A percentile compares a stretch with the other conserved stretches of the same genome.
phyloP scores from a whole-genome alignment of 495 filamentous ascomycete species.

The Aspergillus egyptiacus region DNA sequence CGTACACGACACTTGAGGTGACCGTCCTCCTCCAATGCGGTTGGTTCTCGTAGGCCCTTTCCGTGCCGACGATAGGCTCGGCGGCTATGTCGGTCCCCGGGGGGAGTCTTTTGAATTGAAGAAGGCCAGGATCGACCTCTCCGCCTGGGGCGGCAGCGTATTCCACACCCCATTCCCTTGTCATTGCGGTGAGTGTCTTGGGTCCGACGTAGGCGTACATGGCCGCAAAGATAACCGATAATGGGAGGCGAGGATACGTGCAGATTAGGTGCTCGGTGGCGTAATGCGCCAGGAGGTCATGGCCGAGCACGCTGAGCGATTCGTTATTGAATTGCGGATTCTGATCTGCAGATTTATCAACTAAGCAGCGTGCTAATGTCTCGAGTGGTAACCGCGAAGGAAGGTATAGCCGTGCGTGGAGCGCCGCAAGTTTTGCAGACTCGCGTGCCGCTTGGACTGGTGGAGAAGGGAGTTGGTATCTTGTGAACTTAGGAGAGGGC shows the following conservation, averaged over 20 bases:
- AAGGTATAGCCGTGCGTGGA: conserved; percentile 85
- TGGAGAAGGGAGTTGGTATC: conserved; percentile 56
- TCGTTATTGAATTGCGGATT: conserved; percentile 73
- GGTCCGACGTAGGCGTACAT: conserved; percentile 76
- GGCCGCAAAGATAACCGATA: conserved; percentile 73
- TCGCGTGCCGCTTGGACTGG: conserved; percentile 56
- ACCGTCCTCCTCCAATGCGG: conserved; percentile 63
- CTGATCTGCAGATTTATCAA: conserved; percentile 76
- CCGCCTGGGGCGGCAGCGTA: conserved; percentile 71
- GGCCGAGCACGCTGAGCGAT: conserved; percentile 73
- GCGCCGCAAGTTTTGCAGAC: conserved; percentile 87
- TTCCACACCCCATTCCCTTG: conserved; percentile 86
- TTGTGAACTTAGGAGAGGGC: conserved; percentile 23
- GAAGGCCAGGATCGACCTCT: conserved; percentile 88
- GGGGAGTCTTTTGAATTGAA: conserved; percentile 65
- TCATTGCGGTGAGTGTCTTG: conserved; percentile 60
- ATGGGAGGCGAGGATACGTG: conserved; percentile 83
- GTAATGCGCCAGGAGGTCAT: conserved; percentile 77
- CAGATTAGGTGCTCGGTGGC: conserved; percentile 79
- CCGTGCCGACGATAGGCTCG: conserved; percentile 16
- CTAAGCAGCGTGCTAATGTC: conserved; percentile 76
- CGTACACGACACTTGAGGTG: conserved; percentile 64
- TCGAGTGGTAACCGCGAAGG: conserved; percentile 75
- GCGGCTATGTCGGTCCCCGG: conserved; percentile 48
- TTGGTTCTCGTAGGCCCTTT: conserved; percentile 38